Evolutionary conservation across 768 basidiomycete species (phyloP).

Genomic region (Leccinum pellstonianum): DNA sequence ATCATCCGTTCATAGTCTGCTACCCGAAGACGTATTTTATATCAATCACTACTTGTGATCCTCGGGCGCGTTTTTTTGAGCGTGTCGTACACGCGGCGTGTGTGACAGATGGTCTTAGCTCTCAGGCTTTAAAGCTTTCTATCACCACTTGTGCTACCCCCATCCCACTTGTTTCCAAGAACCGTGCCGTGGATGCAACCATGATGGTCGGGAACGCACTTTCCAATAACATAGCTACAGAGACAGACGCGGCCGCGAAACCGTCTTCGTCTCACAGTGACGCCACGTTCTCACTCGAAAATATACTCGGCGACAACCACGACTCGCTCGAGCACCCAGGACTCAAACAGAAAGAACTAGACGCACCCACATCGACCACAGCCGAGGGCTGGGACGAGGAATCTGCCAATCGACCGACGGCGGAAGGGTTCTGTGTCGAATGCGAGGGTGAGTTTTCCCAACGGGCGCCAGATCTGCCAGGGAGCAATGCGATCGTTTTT

Average conservation of each 20-base stretch:
- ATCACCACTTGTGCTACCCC: conserved; percentile 13
- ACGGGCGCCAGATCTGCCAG: background rate
- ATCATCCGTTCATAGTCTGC: conserved; percentile 3
- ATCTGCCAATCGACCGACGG: conserved; percentile 39
- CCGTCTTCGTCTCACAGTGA: conserved; percentile 7
- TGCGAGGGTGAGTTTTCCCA: conserved; percentile 68
- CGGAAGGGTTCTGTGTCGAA: conserved; percentile 75
- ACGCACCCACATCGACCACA: conserved; percentile 32
- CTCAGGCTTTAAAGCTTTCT: conserved; percentile 6
- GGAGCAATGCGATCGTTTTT: background rate
- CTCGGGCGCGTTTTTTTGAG: background rate
- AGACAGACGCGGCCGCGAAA: conserved; percentile 13
- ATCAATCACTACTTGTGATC: background rate
- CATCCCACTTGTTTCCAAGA: conserved; percentile 1
- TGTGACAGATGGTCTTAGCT: conserved; percentile 12
- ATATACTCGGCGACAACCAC: conserved; percentile 65
- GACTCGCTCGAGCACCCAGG: conserved; percentile 58
- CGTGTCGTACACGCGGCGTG: conserved; percentile 26
- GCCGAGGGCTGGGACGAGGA: conserved; percentile 71
- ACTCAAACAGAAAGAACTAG: conserved; percentile 32
- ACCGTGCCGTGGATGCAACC: conserved; percentile 10
- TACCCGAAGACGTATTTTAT: background rate
- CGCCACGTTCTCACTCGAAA: conserved; percentile 57
- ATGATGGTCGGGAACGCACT: conserved; percentile 24
- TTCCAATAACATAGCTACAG: conserved; percentile 14